Evolutionary conservation across 2,329 filamentous ascomycete genomes (phyloP).

Genomic region (Fusarium tanahbumbuense): DNA sequence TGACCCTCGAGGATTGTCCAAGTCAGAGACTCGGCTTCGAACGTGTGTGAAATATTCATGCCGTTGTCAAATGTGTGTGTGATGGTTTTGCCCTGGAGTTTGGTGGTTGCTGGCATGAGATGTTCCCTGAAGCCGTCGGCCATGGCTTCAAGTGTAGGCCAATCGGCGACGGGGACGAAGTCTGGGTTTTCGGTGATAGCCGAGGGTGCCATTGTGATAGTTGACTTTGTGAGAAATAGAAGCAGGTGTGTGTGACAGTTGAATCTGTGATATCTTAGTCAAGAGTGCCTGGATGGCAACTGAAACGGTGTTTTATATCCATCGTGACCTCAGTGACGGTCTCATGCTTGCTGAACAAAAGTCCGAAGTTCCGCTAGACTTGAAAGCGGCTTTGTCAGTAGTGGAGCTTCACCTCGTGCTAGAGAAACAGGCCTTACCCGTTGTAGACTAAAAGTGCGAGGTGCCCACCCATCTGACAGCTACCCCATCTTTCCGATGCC

Average conservation of each 20-base stretch:
- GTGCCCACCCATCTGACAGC: neutral
- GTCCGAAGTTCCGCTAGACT: neutral
- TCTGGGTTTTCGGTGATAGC: neutral
- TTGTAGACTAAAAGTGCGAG: slow-evolving; percentile 18
- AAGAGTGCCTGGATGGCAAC: no score
- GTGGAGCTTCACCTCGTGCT: neutral
- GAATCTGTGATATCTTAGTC: no score
- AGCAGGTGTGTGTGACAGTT: no score
- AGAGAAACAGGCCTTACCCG: neutral
- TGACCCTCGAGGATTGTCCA: slow-evolving; percentile 24
- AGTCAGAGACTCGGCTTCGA: neutral
- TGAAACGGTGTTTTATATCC: neutral
- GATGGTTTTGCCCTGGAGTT: slow-evolving; percentile 1
- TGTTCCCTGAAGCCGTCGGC: slow-evolving; percentile 20
- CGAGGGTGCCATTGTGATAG: neutral
- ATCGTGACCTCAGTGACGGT: no score
- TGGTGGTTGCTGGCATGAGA: slow-evolving; percentile 15
- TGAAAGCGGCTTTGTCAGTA: neutral
- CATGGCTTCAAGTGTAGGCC: slow-evolving; percentile 27
- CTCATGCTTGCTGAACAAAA: neutral
- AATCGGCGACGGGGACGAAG: slow-evolving; percentile 7
- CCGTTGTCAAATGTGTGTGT: slow-evolving; percentile 22
- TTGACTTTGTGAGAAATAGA: no score
- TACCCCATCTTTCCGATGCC: neutral
- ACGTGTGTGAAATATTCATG: slow-evolving; percentile 14